phyloP scores from a whole-genome alignment of 2,329 filamentous ascomycete genomes.

The Trichoderma harzianum region DNA sequence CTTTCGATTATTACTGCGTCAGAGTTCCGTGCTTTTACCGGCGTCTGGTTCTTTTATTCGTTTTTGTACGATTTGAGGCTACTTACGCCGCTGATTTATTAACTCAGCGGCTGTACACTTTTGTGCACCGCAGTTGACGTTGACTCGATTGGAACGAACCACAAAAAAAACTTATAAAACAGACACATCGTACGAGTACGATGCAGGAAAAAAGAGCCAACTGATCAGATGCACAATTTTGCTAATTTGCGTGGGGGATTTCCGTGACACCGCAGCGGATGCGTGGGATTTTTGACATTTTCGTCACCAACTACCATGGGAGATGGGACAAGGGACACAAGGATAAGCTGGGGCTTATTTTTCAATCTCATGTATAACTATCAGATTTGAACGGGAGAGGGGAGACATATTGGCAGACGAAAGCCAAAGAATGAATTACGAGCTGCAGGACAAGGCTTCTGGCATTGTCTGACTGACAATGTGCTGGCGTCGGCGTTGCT shows the following conservation, averaged over 20 bases:
- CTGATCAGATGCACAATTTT: not conserved
- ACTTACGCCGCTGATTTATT: not conserved
- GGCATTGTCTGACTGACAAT: not conserved
- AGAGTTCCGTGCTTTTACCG: not conserved
- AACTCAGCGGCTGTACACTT: not conserved
- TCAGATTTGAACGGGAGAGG: not conserved
- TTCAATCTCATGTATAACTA: conserved; percentile 5
- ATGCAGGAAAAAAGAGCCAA: not conserved
- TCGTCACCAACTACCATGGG: not conserved
- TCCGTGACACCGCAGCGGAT: not conserved
- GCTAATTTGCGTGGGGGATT: not conserved
- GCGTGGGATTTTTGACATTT: not conserved
- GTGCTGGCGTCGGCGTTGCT: conserved; percentile 12
- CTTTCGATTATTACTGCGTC: not conserved
- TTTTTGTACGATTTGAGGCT: conserved; percentile 11
- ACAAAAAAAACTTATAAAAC: not conserved
- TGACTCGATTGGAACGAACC: not conserved
- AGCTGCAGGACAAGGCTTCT: not conserved
- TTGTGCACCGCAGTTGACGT: not conserved
- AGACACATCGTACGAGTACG: not conserved
- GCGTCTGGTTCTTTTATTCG: not conserved
- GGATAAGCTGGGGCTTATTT: not conserved
- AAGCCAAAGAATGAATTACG: conserved; percentile 1
- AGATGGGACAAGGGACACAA: not conserved
- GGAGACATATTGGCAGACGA: not conserved